Conservation (phyloP, 352 stramenopile species). For the Phytophthora macrochlamydospora region DNA sequence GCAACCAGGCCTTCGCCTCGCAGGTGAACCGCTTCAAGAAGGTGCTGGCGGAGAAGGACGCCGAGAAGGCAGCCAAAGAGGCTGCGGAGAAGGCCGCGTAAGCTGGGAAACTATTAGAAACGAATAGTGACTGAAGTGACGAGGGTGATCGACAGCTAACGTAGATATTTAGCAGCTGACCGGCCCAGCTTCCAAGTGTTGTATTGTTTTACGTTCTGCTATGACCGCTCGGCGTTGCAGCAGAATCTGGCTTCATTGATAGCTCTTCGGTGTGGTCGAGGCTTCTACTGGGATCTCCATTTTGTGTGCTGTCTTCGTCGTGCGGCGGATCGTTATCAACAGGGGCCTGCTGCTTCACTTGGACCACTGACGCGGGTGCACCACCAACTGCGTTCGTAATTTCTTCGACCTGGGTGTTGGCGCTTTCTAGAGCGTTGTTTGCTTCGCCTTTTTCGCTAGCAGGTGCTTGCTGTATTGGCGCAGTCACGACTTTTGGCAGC, state of each 20-base stretch:
- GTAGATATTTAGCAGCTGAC: slow-evolving; percentile 43
- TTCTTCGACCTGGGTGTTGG: no score
- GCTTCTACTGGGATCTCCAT: no score
- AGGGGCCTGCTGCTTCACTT: no score
- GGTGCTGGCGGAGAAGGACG: slow-evolving; percentile 74
- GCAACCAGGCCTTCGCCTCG: slow-evolving; percentile 83
- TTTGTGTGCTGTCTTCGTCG: neutral
- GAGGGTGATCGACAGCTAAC: slow-evolving; percentile 35
- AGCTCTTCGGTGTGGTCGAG: no score
- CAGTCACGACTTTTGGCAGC: no score
- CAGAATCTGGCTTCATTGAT: neutral
- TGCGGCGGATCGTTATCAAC: neutral
- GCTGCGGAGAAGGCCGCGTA: slow-evolving; percentile 24
- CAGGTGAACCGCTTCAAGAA: slow-evolving; percentile 87
- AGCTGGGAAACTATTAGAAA: slow-evolving; percentile 23
- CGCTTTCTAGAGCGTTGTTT: no score
- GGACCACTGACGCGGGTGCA: no score
- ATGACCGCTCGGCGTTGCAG: neutral
- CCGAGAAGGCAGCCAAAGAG: slow-evolving; percentile 31
- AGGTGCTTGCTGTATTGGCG: no score
- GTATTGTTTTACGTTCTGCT: neutral
- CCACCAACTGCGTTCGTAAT: no score
- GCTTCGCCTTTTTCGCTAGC: no score
- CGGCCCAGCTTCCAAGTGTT: slow-evolving; percentile 10
- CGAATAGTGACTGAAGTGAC: slow-evolving; percentile 19